These are phyloP conservation scores for Aureobasidium uvarum DNA, from an alignment of 2,329 filamentous ascomycete species.

Conservation along the genomic window DNA sequence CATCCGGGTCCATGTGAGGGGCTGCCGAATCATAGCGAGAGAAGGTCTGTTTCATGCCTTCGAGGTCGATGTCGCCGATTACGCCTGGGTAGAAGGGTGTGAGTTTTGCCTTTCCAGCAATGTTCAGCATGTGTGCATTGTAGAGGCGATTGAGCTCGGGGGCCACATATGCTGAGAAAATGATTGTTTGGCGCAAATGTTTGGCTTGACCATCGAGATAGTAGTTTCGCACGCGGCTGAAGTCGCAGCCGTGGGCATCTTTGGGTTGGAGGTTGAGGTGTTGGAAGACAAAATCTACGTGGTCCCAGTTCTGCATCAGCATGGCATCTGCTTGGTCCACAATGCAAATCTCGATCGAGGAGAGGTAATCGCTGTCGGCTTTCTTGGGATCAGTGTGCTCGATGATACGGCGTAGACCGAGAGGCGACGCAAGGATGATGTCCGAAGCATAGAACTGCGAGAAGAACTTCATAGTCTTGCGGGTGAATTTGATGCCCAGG, in stretches of 20 bases:
- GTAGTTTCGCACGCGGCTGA: slow-evolving; percentile 84
- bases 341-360: slow-evolving; percentile 86
- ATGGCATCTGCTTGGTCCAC: slow-evolving; percentile 91
- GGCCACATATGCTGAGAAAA: slow-evolving; percentile 79
- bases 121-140: slow-evolving; percentile 73
- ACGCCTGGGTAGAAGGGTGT: slow-evolving; percentile 65
- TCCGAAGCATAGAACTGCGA: slow-evolving; percentile 95
- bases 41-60: slow-evolving; percentile 78
- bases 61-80: slow-evolving; percentile 63
- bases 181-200: slow-evolving; percentile 78
- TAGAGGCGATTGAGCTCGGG: slow-evolving; percentile 83
- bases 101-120: slow-evolving; percentile 73
- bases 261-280: slow-evolving; percentile 89
- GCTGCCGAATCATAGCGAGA: slow-evolving; percentile 74
- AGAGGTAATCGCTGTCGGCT: slow-evolving; percentile 83
- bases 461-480: slow-evolving; percentile 94
- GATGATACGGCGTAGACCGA: slow-evolving; percentile 87
- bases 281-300: slow-evolving; percentile 86
- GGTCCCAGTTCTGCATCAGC: slow-evolving; percentile 98
- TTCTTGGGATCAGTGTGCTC: slow-evolving; percentile 71
- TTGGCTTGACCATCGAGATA: slow-evolving; percentile 86
- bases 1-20: slow-evolving; percentile 75
- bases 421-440: slow-evolving; percentile 85
- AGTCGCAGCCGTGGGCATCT: slow-evolving; percentile 89
- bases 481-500: slow-evolving; percentile 92